phyloP scores from a whole-genome alignment of 208 protist species.

The Novymonas esmeraldas region DNA sequence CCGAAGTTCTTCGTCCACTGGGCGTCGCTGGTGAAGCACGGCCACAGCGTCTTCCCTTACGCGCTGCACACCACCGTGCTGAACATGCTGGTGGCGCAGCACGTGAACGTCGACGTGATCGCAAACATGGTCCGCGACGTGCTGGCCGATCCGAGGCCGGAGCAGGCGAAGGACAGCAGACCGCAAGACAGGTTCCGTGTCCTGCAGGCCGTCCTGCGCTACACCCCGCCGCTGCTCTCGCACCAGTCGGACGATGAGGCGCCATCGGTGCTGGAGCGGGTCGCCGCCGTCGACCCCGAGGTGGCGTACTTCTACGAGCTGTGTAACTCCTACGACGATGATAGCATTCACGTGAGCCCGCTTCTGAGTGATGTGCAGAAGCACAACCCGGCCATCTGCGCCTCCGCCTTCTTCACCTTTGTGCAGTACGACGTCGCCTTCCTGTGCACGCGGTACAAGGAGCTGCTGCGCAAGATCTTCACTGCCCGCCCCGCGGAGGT shows the following conservation, averaged over 20 bases:
- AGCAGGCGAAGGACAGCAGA: conserved; percentile 50
- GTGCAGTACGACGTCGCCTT: conserved; percentile 75
- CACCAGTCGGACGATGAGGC: conserved; percentile 28
- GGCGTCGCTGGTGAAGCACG: conserved; percentile 71
- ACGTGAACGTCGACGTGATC: conserved; percentile 42
- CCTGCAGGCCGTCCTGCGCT: conserved; percentile 77
- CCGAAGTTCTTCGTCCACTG: conserved; percentile 82
- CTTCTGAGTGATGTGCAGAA: conserved; percentile 36
- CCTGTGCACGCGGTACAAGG: conserved; percentile 61
- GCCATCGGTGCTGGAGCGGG: conserved; percentile 19
- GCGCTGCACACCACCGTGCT: conserved; percentile 75
- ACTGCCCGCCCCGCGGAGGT: conserved; percentile 30
- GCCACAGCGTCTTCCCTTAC: conserved; percentile 58
- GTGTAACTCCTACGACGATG: conserved; percentile 44
- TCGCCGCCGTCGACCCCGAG: conserved; percentile 48
- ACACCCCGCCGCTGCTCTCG: conserved; percentile 54
- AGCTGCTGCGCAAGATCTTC: conserved; percentile 70
- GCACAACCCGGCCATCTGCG: conserved; percentile 25
- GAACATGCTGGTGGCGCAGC: conserved; percentile 68
- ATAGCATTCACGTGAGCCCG: conserved; percentile 25
- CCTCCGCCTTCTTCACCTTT: conserved; percentile 85
- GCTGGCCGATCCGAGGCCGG: conserved; percentile 32
- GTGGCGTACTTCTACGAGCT: conserved; percentile 62
- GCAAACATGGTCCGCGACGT: conserved; percentile 58
- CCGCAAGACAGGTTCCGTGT: conserved; percentile 75